A percentile compares a stretch with the other conserved stretches of the same genome.
Conservation (phyloP, 2,329 filamentous ascomycete genomes). For the Neocucurbitaria cava region DNA sequence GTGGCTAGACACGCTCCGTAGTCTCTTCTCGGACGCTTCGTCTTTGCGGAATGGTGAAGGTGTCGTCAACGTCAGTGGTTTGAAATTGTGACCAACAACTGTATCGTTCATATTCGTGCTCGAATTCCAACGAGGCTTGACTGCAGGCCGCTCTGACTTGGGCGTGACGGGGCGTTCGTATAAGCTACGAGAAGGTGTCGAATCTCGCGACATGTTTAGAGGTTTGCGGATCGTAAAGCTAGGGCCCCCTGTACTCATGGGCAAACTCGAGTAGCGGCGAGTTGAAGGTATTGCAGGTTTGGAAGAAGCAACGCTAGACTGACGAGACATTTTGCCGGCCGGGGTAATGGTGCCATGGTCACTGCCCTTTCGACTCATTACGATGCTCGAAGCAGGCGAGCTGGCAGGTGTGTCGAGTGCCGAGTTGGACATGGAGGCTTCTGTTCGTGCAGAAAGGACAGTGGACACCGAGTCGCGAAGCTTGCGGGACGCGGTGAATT, state of each 20-base stretch:
- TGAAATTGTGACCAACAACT: constrained; percentile 48
- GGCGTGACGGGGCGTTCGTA: constrained; percentile 37
- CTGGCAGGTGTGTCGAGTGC: constrained; percentile 66
- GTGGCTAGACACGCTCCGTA: constrained; percentile 40
- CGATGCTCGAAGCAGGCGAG: constrained; percentile 71
- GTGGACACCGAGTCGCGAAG: constrained; percentile 92
- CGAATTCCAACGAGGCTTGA: constrained; percentile 50
- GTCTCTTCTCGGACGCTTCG: constrained; percentile 21
- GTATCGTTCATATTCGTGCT: constrained; percentile 49
- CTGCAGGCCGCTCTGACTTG: constrained; percentile 30
- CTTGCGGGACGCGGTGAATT: constrained; percentile 71
- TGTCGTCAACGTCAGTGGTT: constrained; percentile 43
- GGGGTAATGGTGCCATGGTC: constrained; percentile 56
- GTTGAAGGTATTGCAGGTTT: constrained; percentile 50
- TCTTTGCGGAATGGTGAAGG: constrained; percentile 42
- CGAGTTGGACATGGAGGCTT: constrained; percentile 74
- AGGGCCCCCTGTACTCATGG: constrained; percentile 38
- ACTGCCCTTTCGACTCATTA: constrained; percentile 61
- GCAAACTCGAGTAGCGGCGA: constrained; percentile 59
- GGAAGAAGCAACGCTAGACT: constrained; percentile 54
- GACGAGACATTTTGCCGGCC: constrained; percentile 55
- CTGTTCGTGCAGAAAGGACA: constrained; percentile 74
- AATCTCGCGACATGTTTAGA: constrained; percentile 23
- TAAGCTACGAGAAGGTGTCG: constrained; percentile 37
- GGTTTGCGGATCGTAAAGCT: constrained; percentile 25